These are phyloP conservation scores for Osmanthus fragrans DNA, from an alignment of 257 asterid genomes.

Conservation along the genomic window DNA sequence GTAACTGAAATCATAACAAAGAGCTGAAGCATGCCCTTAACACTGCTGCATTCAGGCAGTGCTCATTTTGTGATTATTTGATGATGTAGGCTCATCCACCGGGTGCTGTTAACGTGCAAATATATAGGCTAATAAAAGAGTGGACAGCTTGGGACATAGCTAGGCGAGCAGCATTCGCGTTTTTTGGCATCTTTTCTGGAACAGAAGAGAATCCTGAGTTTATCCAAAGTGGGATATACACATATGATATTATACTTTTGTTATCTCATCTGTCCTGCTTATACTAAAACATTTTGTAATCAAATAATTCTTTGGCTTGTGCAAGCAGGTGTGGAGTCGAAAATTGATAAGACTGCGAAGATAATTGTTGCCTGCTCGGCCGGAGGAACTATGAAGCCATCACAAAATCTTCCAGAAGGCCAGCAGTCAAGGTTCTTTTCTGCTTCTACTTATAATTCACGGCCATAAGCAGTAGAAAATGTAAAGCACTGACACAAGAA, in stretches of 20 bases:
- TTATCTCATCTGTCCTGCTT: neutral
- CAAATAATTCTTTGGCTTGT: constrained; percentile 11
- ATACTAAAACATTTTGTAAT: neutral
- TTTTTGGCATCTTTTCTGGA: constrained; percentile 86
- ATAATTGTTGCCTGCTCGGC: constrained; percentile 90
- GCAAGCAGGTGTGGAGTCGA: constrained; percentile 76
- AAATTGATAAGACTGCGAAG: constrained; percentile 68
- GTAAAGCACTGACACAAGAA: too few relatives aligned
- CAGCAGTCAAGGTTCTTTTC: constrained; percentile 73
- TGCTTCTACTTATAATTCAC: neutral
- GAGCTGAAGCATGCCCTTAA: neutral
- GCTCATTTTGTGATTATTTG: constrained; percentile 3
- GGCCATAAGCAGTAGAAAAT: neutral
- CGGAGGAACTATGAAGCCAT: constrained; percentile 87
- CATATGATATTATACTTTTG: neutral
- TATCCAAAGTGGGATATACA: constrained; percentile 46
- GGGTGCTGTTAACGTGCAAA: constrained; percentile 91
- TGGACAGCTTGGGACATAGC: constrained; percentile 99
- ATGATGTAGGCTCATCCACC: constrained; percentile 75
- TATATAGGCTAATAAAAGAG: constrained; percentile 93
- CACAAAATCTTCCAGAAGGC: constrained; percentile 94
- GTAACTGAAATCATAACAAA: constrained; percentile 31
- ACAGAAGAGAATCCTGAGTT: constrained; percentile 98
- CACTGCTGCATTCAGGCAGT: neutral
- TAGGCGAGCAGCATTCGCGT: constrained; percentile 91